phyloP scores from a whole-genome alignment of 345 rosid species.

The Bruguiera gymnorhiza region DNA sequence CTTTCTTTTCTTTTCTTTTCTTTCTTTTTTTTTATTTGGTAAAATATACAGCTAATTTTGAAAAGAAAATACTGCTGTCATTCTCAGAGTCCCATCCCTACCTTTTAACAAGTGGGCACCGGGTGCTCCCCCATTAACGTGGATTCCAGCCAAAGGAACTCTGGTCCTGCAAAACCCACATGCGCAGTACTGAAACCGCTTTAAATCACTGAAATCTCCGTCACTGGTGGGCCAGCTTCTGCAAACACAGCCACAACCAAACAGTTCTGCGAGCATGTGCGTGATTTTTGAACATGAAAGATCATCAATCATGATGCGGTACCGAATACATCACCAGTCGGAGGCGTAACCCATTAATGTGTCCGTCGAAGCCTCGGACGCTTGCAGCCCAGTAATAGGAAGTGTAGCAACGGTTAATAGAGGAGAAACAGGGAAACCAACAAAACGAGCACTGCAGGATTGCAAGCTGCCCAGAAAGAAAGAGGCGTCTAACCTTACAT shows the following conservation, averaged over 20 bases:
- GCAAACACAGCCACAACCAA: no score
- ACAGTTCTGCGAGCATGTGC: no score
- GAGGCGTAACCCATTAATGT: no score
- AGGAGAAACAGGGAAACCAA: not conserved
- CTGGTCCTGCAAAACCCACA: not conserved
- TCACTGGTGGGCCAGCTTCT: no score
- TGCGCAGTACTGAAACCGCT: not conserved
- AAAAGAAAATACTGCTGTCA: not conserved
- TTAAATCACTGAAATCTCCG: not conserved
- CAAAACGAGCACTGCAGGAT: not conserved
- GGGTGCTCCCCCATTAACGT: not conserved
- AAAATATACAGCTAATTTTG: no score
- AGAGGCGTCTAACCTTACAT: not conserved
- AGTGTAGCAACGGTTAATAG: not conserved
- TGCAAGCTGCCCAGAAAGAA: not conserved
- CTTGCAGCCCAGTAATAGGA: not conserved
- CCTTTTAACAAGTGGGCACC: conserved; percentile 6
- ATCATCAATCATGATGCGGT: no score
- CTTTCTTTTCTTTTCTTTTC: no score
- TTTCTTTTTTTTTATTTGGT: no score
- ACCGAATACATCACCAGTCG: no score
- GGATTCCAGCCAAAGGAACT: conserved; percentile 2
- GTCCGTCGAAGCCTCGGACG: no score
- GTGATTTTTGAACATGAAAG: no score
- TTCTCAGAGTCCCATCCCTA: not conserved